Conservation (phyloP, 495 filamentous ascomycete genomes). For the Penicillium coffeae region DNA sequence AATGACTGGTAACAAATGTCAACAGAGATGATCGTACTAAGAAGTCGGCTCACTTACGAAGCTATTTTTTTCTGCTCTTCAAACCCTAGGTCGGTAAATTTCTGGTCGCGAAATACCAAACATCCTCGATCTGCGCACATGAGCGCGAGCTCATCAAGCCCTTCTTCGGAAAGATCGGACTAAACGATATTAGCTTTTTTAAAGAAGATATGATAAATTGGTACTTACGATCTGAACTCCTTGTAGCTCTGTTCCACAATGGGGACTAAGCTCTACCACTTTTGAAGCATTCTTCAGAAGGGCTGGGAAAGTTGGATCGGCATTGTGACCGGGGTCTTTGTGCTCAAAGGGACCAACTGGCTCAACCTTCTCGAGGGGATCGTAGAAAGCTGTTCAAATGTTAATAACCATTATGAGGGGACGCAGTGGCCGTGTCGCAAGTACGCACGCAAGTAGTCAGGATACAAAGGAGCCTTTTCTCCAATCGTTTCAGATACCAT, state of each 20-base stretch:
- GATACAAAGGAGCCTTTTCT: conserved; percentile 1
- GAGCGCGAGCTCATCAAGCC: conserved; percentile 1
- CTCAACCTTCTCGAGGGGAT: conserved; percentile 6
- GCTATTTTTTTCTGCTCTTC: conserved; percentile 1
- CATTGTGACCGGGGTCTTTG: neutral
- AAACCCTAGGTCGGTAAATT: neutral
- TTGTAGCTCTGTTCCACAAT: neutral
- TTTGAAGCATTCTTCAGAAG: neutral
- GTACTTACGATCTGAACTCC: neutral
- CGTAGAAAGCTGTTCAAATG: neutral
- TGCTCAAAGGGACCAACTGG: conserved; percentile 1
- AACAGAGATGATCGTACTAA: neutral
- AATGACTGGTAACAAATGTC: conserved; percentile 1
- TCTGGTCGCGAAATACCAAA: conserved; percentile 1
- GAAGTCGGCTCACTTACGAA: neutral
- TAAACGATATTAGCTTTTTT: too few species aligned
- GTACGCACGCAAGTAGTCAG: conserved; percentile 2
- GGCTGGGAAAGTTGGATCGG: neutral
- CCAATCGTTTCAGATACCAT: conserved; percentile 3
- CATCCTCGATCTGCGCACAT: neutral
- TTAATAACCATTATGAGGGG: neutral
- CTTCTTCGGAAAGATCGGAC: neutral
- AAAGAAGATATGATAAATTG: too few species aligned
- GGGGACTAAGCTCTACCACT: neutral
- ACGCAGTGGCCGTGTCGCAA: too few species aligned